phyloP scores from a whole-genome alignment of 140 eudicot species.

The Anethum foeniculum region DNA sequence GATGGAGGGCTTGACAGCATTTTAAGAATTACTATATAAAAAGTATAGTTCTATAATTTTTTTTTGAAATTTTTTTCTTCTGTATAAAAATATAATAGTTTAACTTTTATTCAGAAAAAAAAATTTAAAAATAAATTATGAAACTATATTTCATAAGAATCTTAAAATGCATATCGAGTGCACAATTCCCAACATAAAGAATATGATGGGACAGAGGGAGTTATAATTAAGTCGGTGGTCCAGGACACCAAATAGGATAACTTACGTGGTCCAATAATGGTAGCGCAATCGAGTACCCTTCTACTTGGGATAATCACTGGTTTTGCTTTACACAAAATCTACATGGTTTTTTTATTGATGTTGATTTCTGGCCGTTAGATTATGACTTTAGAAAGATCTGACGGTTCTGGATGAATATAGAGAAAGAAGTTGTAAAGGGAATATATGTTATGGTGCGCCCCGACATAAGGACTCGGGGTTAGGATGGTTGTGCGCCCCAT shows the following conservation, averaged over 20 bases:
- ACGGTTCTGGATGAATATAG: background rate
- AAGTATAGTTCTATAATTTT: too few species aligned
- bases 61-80: too few species aligned
- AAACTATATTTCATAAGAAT: too few species aligned
- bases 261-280: background rate
- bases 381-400: background rate
- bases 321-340: slow-evolving; percentile 8
- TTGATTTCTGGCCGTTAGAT: background rate
- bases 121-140: too few species aligned
- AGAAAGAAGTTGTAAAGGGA: background rate
- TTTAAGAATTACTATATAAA: too few species aligned
- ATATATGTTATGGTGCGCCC: slow-evolving; percentile 3
- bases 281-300: background rate
- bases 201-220: too few species aligned
- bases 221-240: background rate
- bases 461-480: background rate
- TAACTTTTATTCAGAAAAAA: too few species aligned
- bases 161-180: too few species aligned
- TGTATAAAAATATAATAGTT: too few species aligned
- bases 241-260: background rate
- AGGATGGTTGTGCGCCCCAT: slow-evolving; percentile 7
- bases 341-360: background rate
- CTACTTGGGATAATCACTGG: background rate
- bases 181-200: too few species aligned
- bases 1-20: too few species aligned